Base-by-base conservation (phyloP, 2,329 filamentous ascomycete species). In the Neopestalotiopsis rosae region DNA sequence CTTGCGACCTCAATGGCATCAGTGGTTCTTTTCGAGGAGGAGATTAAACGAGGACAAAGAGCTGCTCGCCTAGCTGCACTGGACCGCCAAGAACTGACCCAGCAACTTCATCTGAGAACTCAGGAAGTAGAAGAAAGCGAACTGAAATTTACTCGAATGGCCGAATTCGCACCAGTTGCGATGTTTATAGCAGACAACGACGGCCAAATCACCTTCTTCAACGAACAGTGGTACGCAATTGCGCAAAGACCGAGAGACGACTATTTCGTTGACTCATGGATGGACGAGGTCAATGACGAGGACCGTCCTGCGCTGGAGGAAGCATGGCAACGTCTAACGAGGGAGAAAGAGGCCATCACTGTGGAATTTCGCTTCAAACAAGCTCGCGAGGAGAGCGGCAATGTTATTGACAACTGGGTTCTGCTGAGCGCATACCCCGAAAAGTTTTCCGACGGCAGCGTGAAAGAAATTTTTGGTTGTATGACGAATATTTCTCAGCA, bases 401-500 rank as follows among this genome's bases (percentile, higher is more conserved):
- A 85, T 70, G 84, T 85, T 40, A 83, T 89, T 64, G 91, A 93
- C 71, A 94, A 91, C 0, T 95, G 92, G 92, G 92, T 92, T 1
- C 80, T 94, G 38, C 91, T 94, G 84, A 92, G 89, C 67, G 92
- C 91, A 0, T 94, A 92, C 72, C 92, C 92, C 0, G 92, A 95
- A 74, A 91, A 88, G 74, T 86, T 91, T 70, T 81, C 84, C 1
- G 82, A 88, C 34, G 92, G 91, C 3, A 82, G 83, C 34, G 84
- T 94, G 65, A 93, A 93, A 81, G 89, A 90, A 70, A 91, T 94
- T 2, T 94, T 95, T 73, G 92, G 92, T 66, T 92, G 90, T 75
- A 91, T 97, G 65, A 95, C 93, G 0, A 93, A 97, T 75, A 97
- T 97, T 72, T 94, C 92, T 20, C 89, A 92, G 67, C 93, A 96